Conservation (phyloP, 495 filamentous ascomycete species). For the Trichoderma gamsii region DNA sequence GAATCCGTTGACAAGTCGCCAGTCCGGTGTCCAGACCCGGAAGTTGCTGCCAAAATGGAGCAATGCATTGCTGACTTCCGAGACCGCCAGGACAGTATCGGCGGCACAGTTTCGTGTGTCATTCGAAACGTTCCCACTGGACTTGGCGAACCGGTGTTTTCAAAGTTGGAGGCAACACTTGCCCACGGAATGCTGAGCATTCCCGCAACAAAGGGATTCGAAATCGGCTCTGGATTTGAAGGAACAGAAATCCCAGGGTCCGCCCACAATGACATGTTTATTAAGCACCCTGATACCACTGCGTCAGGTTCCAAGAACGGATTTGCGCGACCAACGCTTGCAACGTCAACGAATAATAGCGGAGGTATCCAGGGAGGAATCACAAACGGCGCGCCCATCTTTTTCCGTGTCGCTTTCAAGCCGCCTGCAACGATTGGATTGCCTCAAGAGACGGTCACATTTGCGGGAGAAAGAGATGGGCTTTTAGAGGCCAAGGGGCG, state of each 20-base stretch:
- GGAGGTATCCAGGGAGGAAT: conserved; percentile 97
- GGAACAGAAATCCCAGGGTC: conserved; percentile 86
- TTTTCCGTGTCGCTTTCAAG: conserved; percentile 95
- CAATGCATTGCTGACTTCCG: conserved; percentile 72
- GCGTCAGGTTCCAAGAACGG: conserved; percentile 32
- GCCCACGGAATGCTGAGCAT: conserved; percentile 97
- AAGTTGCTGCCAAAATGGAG: conserved; percentile 64
- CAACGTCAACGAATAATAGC: conserved; percentile 92
- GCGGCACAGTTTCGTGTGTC: conserved; percentile 92
- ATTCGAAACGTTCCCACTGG: conserved; percentile 85
- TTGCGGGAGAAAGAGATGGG: conserved; percentile 63
- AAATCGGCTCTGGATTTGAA: conserved; percentile 89
- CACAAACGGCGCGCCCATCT: conserved; percentile 88
- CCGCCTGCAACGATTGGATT: conserved; percentile 92
- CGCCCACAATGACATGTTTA: conserved; percentile 88
- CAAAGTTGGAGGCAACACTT: conserved; percentile 90
- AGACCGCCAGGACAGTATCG: conserved; percentile 83
- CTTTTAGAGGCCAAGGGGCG: conserved; percentile 87
- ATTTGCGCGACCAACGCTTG: conserved; percentile 50
- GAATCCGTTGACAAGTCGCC: conserved; percentile 78
- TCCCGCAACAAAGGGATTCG: conserved; percentile 94
- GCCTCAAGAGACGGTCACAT: conserved; percentile 79
- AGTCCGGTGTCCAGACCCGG: conserved; percentile 74
- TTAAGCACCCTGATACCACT: conserved; percentile 35
- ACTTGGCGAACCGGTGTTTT: conserved; percentile 90